phyloP scores from a whole-genome alignment of 2,329 filamentous ascomycete genomes.

The Huntiella savannae region DNA sequence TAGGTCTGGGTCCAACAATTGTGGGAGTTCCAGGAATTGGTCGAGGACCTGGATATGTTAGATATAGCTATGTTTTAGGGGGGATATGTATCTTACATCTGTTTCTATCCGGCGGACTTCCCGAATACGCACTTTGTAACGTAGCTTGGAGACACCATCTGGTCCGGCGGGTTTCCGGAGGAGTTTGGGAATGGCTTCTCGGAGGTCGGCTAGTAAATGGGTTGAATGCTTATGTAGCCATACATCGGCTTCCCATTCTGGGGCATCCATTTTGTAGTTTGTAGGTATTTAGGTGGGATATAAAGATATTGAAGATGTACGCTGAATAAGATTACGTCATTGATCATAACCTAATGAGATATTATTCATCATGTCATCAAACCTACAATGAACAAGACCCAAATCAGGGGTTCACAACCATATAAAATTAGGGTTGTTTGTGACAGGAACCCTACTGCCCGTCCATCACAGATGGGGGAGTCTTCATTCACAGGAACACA shows the following conservation, averaged over 20 bases:
- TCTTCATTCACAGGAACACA: too few relatives aligned
- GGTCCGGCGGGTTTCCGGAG: conserved; percentile 30
- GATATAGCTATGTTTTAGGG: conserved; percentile 13
- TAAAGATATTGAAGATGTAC: too few relatives aligned
- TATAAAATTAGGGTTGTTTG: too few relatives aligned
- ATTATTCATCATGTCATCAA: too few relatives aligned
- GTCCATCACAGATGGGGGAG: too few relatives aligned
- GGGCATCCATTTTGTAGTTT: conserved; percentile 32
- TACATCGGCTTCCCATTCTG: conserved; percentile 40
- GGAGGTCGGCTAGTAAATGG: conserved; percentile 37
- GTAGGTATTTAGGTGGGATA: too few relatives aligned
- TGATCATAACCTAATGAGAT: too few relatives aligned
- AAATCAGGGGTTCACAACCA: too few relatives aligned
- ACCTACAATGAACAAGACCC: too few relatives aligned
- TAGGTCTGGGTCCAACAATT: conserved; percentile 73
- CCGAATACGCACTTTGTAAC: conserved; percentile 29
- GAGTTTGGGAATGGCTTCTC: conserved; percentile 31
- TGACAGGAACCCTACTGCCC: too few relatives aligned
- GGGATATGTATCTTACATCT: conserved; percentile 20
- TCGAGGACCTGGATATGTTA: conserved; percentile 40
- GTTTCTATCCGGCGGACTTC: conserved; percentile 30
- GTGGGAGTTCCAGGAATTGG: conserved; percentile 85
- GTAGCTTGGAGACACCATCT: conserved; percentile 23
- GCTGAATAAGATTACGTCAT: too few relatives aligned
- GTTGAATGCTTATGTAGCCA: conserved; percentile 41